Evolutionary conservation across 1,139 yeast genomes (phyloP).

Genomic region (Debaryomyces robertsiae): DNA sequence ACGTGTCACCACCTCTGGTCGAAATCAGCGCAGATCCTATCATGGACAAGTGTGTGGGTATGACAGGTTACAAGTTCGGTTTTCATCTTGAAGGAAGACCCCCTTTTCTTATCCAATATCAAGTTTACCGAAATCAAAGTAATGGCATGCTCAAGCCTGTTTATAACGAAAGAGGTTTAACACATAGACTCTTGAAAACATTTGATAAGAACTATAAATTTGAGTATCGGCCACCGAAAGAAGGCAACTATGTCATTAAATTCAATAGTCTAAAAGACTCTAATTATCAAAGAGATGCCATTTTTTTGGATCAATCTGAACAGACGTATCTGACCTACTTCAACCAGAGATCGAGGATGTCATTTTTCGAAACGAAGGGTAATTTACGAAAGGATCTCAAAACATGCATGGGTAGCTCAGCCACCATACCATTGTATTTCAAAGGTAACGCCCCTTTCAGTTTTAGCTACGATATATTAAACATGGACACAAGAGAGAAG

Average conservation of each 20-base stretch:
- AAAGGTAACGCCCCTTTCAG: slow-evolving; percentile 81
- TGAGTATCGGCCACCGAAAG: slow-evolving; percentile 73
- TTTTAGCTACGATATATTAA: slow-evolving; percentile 57
- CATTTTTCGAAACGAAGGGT: slow-evolving; percentile 27
- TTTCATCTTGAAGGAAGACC: slow-evolving; percentile 79
- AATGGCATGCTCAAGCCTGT: slow-evolving; percentile 37
- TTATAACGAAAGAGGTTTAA: slow-evolving; percentile 33
- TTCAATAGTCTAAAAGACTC: slow-evolving; percentile 61
- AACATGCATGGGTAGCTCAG: slow-evolving; percentile 45
- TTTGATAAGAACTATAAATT: slow-evolving; percentile 40
- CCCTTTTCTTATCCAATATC: slow-evolving; percentile 71
- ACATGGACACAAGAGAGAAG: slow-evolving; percentile 30
- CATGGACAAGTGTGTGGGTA: slow-evolving; percentile 88
- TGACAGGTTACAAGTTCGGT: slow-evolving; percentile 71
- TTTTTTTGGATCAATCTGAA: slow-evolving; percentile 33
- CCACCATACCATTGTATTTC: slow-evolving; percentile 54
- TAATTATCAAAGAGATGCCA: slow-evolving; percentile 44
- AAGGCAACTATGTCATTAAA: slow-evolving; percentile 77
- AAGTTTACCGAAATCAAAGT: slow-evolving; percentile 52
- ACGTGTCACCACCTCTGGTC: slow-evolving; percentile 52
- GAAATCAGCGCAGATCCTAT: slow-evolving; percentile 60
- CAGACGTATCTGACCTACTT: slow-evolving; percentile 56
- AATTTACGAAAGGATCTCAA: slow-evolving; percentile 20
- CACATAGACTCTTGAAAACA: slow-evolving; percentile 27
- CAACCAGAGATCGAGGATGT: slow-evolving; percentile 48